phyloP scores from a whole-genome alignment of 805 yeast genomes.

The Myxozyma mucilagina region DNA sequence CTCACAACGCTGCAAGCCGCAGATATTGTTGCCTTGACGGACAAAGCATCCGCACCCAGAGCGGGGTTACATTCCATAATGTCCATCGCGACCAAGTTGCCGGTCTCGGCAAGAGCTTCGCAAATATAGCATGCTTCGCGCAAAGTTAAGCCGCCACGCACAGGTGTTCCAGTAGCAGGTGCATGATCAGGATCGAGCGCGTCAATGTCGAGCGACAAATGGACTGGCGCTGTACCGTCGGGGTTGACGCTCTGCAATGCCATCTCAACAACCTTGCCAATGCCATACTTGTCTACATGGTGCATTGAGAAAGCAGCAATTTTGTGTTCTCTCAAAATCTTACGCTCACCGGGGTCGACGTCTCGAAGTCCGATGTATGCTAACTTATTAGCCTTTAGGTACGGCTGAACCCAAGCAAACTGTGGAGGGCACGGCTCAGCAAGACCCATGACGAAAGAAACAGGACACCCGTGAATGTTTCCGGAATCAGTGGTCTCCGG shows the following conservation, averaged over 20 bases:
- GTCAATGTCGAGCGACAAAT: conserved; percentile 92
- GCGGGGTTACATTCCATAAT: conserved; percentile 92
- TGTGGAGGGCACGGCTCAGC: conserved; percentile 63
- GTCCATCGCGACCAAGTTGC: conserved; percentile 84
- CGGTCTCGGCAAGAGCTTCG: conserved; percentile 88
- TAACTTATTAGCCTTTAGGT: conserved; percentile 65
- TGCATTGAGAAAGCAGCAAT: conserved; percentile 92
- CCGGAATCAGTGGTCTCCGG: conserved; percentile 82
- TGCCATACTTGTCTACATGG: conserved; percentile 92
- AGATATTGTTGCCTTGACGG: conserved; percentile 78
- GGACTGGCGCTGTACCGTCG: conserved; percentile 69
- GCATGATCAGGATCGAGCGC: conserved; percentile 93
- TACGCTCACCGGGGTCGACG: conserved; percentile 83
- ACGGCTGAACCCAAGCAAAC: conserved; percentile 76
- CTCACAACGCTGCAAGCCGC: conserved; percentile 89
- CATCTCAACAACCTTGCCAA: conserved; percentile 86
- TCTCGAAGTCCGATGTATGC: conserved; percentile 95
- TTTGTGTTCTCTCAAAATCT: conserved; percentile 64
- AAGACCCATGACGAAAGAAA: conserved; percentile 83
- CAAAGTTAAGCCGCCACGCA: conserved; percentile 90
- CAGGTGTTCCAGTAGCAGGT: conserved; percentile 98
- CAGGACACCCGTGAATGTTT: conserved; percentile 95
- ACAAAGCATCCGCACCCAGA: conserved; percentile 73
- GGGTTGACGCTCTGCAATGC: conserved; percentile 81
- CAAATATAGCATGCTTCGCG: conserved; percentile 92